Evolutionary conservation across 2,329 filamentous ascomycete species (phyloP), one percentile per base, ranked within the genome.

Genomic region (Penicillium sp.): DNA sequence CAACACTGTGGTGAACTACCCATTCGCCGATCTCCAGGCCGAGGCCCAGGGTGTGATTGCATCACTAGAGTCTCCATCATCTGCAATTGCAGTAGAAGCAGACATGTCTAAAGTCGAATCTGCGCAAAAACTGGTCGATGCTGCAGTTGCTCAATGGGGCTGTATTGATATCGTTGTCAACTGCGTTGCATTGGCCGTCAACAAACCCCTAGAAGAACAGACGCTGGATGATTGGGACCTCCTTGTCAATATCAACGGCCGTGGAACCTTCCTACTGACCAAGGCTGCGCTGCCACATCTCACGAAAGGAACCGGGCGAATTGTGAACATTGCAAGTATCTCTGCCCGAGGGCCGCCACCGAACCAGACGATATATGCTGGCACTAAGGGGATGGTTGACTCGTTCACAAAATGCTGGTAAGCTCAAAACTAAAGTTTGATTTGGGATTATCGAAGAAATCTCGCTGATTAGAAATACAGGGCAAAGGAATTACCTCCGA

Each of bases 331-430:
- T 44, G 69, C 65, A 24, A 74, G 69, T 51, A 69, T 75, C 29
- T 72, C 71, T 13, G 65, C 73, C 26, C 65, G 71, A 5, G 72
- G 58, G 14, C 69, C 68, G 2, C 72, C 73, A 6, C 59, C 61
- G 2, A 62, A 61, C 53, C 75, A 77, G 58, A 79, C 76, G n/a
- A 77, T 81, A 54, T 81, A 81, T 60, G 76, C 77, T 3, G 78
- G 77, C 0, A 79, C 75, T 8, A 81, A 81, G 61, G 77, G 75
- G n/a, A 79, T 80, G 75, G 70, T 79, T 1, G 79, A 81, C 56
- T 71, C 70, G 2, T 79, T 80, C 51, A 81, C 79, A 1, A 66
- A 70, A 21, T 71, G 70, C 36, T 80, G 79, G 75, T 61, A 6
- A 14, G 60, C 45, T 21, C 2, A 4, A 24, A n/a, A 16, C 23